phyloP scores from a whole-genome alignment of 208 protist species.

The Leishmania gerbilli region DNA sequence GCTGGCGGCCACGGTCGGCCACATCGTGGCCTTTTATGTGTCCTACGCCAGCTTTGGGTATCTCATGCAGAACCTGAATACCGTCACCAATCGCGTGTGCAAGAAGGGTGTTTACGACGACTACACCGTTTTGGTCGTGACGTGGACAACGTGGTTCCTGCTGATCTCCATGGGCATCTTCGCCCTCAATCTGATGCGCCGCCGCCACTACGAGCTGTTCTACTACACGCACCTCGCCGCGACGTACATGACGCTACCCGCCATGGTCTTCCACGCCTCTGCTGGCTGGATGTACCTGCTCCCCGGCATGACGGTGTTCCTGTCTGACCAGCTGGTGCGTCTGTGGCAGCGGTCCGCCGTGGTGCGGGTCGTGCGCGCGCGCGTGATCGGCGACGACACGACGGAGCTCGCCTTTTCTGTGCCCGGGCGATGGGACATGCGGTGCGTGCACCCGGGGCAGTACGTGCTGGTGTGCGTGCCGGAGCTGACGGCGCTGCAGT shows the following conservation, averaged over 20 bases:
- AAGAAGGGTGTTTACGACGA: constrained; percentile 26
- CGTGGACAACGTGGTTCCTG: constrained; percentile 39
- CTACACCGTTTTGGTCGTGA: constrained; percentile 48
- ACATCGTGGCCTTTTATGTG: constrained; percentile 34
- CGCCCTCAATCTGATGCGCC: constrained; percentile 41
- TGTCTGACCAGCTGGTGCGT: constrained; percentile 49
- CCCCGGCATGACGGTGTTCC: constrained; percentile 54
- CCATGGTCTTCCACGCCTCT: constrained; percentile 54
- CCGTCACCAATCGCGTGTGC: constrained; percentile 19
- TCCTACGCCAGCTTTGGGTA: constrained; percentile 24
- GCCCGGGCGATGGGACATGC: constrained; percentile 10
- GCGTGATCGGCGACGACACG: constrained; percentile 27
- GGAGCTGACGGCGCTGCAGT: constrained; percentile 58
- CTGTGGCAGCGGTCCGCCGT: constrained; percentile 37
- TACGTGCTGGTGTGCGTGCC: constrained; percentile 65
- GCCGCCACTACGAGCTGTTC: constrained; percentile 68
- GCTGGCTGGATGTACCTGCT: constrained; percentile 66
- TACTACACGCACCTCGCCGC: constrained; percentile 64
- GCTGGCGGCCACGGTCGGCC: constrained; percentile 28
- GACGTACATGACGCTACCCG: constrained; percentile 51
- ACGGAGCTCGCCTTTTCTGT: constrained; percentile 30
- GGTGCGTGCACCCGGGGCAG: constrained; percentile 31
- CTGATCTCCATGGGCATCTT: constrained; percentile 57
- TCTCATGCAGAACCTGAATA: constrained; percentile 34
- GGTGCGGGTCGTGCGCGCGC: constrained; percentile 25